Conservation (phyloP, 352 stramenopile species). For the Globisporangium acanthophoron region DNA sequence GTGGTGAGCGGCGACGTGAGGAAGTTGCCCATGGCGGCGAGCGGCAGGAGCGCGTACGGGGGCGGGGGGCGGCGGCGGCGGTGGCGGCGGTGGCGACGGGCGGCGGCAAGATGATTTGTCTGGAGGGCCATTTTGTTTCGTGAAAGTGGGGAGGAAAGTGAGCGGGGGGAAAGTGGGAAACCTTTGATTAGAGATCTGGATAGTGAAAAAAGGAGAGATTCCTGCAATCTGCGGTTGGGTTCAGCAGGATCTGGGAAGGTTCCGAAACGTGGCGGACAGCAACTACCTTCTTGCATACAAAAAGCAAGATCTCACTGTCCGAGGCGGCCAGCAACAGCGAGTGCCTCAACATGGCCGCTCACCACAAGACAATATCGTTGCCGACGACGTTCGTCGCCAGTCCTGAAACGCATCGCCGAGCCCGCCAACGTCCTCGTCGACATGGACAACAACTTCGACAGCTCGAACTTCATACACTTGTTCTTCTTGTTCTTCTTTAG, state of each 20-base stretch:
- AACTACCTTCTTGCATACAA: not conserved
- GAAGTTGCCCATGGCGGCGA: conserved; percentile 70
- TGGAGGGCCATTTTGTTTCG: not conserved
- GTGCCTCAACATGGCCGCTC: too few species aligned
- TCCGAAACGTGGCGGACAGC: not conserved
- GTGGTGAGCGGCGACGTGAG: conserved; percentile 67
- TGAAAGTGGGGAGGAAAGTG: too few species aligned
- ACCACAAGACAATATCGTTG: too few species aligned
- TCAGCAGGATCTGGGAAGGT: not conserved
- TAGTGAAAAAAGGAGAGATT: not conserved
- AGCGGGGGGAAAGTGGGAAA: too few species aligned
- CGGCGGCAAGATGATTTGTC: not conserved
- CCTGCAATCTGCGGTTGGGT: too few species aligned
- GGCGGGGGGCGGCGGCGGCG: not conserved
- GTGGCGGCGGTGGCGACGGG: conserved; percentile 5
- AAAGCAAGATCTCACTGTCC: not conserved
- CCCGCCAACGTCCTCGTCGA: too few species aligned
- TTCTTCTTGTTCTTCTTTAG: conserved; percentile 19
- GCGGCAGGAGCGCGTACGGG: not conserved
- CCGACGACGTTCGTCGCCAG: too few species aligned
- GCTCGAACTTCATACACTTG: too few species aligned
- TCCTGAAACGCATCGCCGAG: too few species aligned
- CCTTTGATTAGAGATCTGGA: not conserved
- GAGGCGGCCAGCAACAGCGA: too few species aligned
- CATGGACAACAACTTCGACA: too few species aligned